phyloP scores from a whole-genome alignment of 179 eudicot genomes.

The Dionaea muscipula region DNA sequence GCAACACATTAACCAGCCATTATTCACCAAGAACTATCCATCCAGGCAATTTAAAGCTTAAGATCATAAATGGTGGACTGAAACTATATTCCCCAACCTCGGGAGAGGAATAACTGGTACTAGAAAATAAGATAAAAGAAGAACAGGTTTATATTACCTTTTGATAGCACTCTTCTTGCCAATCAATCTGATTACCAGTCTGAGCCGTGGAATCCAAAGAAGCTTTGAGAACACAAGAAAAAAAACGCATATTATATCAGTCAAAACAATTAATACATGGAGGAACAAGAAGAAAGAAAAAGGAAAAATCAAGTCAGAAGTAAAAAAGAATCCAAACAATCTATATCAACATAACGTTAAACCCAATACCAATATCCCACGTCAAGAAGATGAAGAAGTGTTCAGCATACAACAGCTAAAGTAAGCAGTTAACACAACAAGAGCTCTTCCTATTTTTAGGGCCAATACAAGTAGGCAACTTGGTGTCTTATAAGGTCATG shows the following conservation, averaged over 20 bases:
- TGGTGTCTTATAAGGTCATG: too few species aligned
- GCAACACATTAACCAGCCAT: too few species aligned
- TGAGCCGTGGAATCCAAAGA: slow-evolving; percentile 50
- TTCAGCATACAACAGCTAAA: too few species aligned
- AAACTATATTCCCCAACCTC: too few species aligned
- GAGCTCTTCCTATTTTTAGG: neutral
- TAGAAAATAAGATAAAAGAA: neutral
- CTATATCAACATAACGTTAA: neutral
- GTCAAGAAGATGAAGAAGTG: neutral
- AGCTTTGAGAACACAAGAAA: slow-evolving; percentile 18
- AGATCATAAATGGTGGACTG: too few species aligned
- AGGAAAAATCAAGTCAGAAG: neutral
- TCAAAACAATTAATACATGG: neutral
- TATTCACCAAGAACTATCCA: too few species aligned
- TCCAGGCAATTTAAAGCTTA: too few species aligned
- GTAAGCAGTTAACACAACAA: too few species aligned
- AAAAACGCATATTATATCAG: slow-evolving; percentile 4
- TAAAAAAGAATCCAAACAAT: neutral
- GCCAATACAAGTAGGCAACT: neutral
- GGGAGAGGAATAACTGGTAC: too few species aligned
- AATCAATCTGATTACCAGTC: slow-evolving; percentile 43
- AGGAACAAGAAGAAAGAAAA: neutral
- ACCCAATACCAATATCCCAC: neutral
- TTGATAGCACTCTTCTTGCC: slow-evolving; percentile 65
- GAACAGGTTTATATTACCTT: slow-evolving; percentile 36